phyloP scores from a whole-genome alignment of 345 rosid species.

The Erodium maritimum region DNA sequence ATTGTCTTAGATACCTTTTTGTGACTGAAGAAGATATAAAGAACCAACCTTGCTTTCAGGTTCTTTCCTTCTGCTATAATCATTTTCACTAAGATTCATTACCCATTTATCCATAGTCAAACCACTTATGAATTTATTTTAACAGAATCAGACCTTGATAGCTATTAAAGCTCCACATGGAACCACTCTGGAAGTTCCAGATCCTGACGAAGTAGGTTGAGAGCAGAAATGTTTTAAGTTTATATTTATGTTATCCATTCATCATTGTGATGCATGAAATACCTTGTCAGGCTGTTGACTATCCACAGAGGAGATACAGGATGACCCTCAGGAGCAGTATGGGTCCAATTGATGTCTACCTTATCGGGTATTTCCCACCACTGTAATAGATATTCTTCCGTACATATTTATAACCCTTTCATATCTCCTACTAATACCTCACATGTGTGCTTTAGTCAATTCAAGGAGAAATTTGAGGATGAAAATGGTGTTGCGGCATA shows the following conservation, averaged over 20 bases:
- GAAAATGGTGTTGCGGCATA: conserved; percentile 44
- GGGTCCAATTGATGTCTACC: conserved; percentile 97
- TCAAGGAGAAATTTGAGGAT: conserved; percentile 86
- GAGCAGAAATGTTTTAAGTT: conserved; percentile 1
- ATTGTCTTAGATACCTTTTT: conserved; percentile 73
- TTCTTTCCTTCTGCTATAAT: conserved; percentile 7
- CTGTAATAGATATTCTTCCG: not conserved
- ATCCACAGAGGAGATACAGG: conserved; percentile 78
- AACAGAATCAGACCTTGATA: conserved; percentile 86
- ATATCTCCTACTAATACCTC: not conserved
- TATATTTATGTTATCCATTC: not conserved
- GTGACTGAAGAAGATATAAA: conserved; percentile 89
- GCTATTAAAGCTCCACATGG: conserved; percentile 99
- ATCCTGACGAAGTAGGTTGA: conserved; percentile 77
- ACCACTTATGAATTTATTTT: conserved; percentile 13
- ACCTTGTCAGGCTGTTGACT: conserved; percentile 51
- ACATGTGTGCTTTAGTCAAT: conserved; percentile 43
- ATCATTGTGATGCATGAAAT: conserved; percentile 15
- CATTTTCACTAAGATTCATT: not conserved
- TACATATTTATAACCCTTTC: conserved; percentile 4
- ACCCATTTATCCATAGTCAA: conserved; percentile 3
- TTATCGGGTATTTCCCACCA: conserved; percentile 48
- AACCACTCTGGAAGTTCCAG: conserved; percentile 92
- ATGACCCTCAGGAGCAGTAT: conserved; percentile 88
- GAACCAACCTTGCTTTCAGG: conserved; percentile 66